Conservation (phyloP, 495 filamentous ascomycete species). For the Aspergillus bertholletiae region DNA sequence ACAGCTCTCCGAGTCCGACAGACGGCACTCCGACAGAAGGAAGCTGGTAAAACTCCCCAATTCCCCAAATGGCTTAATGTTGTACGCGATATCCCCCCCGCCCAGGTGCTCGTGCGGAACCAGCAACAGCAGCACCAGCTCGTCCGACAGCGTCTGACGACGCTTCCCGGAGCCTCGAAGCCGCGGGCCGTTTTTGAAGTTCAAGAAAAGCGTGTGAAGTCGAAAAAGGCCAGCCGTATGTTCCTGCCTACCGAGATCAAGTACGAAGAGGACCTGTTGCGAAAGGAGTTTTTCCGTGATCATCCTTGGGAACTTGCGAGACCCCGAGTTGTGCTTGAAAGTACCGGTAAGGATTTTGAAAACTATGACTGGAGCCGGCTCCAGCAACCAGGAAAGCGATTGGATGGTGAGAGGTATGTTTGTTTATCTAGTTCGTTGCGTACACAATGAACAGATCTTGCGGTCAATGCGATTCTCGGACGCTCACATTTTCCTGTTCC, state of each 20-base stretch:
- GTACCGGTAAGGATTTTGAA: constrained; percentile 75
- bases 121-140: constrained; percentile 65
- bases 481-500: constrained; percentile 18
- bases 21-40: constrained; percentile 55
- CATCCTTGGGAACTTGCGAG: constrained; percentile 97
- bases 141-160: constrained; percentile 45
- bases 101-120: constrained; percentile 69
- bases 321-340: constrained; percentile 79
- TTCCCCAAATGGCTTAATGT: constrained; percentile 76
- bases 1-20: constrained; percentile 70
- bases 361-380: constrained; percentile 79
- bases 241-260: constrained; percentile 75
- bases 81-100: constrained; percentile 70
- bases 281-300: constrained; percentile 79
- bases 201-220: constrained; percentile 37
- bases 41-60: constrained; percentile 40
- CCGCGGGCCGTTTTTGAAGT: constrained; percentile 38
- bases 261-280: constrained; percentile 83
- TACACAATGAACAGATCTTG: no score
- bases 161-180: constrained; percentile 25
- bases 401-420: constrained; percentile 83
- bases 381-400: constrained; percentile 68
- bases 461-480: neutral
- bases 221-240: constrained; percentile 65
- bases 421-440: neutral